Percentiles rank a stretch among this genome's conserved stretches.
Conservation (phyloP, 768 basidiomycete genomes). For the Podaxis sp. region DNA sequence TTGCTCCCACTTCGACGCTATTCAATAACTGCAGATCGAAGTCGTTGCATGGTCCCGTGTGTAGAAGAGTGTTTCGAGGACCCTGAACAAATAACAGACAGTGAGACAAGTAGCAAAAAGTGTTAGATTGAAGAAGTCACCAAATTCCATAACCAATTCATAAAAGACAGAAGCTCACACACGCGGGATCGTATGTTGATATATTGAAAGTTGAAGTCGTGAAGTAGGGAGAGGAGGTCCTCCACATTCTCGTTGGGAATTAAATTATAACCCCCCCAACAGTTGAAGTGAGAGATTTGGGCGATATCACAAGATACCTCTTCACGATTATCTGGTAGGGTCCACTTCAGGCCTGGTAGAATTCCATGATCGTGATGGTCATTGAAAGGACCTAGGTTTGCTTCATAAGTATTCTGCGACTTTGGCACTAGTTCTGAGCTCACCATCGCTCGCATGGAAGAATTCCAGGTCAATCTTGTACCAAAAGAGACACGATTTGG, state of each 20-base stretch:
- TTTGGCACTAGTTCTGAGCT: not conserved
- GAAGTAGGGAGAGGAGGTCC: not conserved
- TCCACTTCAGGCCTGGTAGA: not conserved
- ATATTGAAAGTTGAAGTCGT: not conserved
- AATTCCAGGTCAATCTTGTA: not conserved
- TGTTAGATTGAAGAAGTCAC: not conserved
- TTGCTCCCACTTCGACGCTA: not conserved
- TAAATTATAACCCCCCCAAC: not conserved
- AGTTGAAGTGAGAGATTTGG: not conserved
- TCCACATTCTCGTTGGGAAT: not conserved
- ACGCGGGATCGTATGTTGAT: not conserved
- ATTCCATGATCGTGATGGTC: not conserved
- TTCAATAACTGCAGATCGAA: not conserved
- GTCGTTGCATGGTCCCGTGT: not conserved
- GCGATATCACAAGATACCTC: not conserved
- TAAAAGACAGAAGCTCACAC: not conserved
- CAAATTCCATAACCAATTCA: not conserved
- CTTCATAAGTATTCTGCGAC: not conserved
- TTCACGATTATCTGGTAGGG: not conserved
- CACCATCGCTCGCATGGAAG: not conserved
- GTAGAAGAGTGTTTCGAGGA: not conserved
- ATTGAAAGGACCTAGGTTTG: not conserved
- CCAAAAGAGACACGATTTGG: not conserved
- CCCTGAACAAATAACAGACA: not conserved
- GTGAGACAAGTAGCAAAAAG: not conserved